These are phyloP conservation scores for Aspergillus carbonarius DNA, from an alignment of 2,329 filamentous ascomycete genomes.

Conservation along the genomic window DNA sequence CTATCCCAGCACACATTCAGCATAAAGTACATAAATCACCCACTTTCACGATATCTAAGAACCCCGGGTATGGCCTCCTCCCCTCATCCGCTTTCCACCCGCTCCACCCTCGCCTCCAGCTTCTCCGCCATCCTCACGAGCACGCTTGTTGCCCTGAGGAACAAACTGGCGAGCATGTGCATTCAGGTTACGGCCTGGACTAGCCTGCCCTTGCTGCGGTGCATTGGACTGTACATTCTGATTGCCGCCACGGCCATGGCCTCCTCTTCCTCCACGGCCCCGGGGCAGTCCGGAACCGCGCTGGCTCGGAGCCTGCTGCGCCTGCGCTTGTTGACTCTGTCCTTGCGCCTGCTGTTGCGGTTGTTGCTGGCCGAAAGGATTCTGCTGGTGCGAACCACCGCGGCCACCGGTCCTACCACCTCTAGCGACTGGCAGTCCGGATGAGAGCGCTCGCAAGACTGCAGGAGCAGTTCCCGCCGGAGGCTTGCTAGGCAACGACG, in stretches of 20 bases:
- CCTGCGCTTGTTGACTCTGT: slow-evolving; percentile 17
- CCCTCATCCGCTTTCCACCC: slow-evolving; percentile 50
- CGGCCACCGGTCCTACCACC: slow-evolving; percentile 43
- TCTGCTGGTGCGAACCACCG: slow-evolving; percentile 34
- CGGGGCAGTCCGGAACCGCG: slow-evolving; percentile 44
- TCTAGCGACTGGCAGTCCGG: slow-evolving; percentile 46
- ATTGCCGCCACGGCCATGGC: slow-evolving; percentile 36
- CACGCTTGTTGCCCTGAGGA: slow-evolving; percentile 57
- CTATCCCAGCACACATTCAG: slow-evolving; percentile 1
- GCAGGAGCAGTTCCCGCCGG: slow-evolving; percentile 40
- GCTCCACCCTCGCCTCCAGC: slow-evolving; percentile 35
- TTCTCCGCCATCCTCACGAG: slow-evolving; percentile 52
- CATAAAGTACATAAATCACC: slow-evolving; percentile 20
- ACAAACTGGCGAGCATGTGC: slow-evolving; percentile 55
- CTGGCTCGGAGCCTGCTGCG: slow-evolving; percentile 22
- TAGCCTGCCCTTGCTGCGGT: slow-evolving; percentile 26
- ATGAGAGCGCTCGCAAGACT: slow-evolving; percentile 45
- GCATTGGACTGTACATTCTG: slow-evolving; percentile 45
- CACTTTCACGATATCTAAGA: slow-evolving; percentile 17
- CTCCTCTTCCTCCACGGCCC: slow-evolving; percentile 46
- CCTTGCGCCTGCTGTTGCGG: slow-evolving; percentile 25
- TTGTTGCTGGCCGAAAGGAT: slow-evolving; percentile 30
- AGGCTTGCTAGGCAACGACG: slow-evolving; percentile 34
- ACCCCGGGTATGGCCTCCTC: slow-evolving; percentile 38
- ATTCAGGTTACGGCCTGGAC: slow-evolving; percentile 43